Conservation (phyloP, 192 early-diverging fungal species). For the Fimicolochytrium jonesii region DNA sequence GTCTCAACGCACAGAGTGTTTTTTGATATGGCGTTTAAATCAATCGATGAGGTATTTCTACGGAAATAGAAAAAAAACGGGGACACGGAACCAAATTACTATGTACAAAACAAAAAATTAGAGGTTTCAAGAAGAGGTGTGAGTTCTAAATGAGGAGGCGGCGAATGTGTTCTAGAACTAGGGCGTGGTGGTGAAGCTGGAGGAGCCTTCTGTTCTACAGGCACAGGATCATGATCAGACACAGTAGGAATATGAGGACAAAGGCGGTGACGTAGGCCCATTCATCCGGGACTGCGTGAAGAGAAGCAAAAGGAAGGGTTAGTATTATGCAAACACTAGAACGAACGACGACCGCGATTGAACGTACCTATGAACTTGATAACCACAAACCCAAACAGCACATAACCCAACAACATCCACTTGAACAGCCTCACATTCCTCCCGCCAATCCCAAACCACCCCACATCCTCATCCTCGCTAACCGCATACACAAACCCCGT, state of each 20-base stretch:
- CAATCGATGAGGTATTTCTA: no score
- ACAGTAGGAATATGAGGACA: slow-evolving; percentile 38
- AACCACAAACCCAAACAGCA: slow-evolving; percentile 25
- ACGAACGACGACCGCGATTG: not conserved
- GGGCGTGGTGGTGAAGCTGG: no score
- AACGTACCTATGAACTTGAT: slow-evolving; percentile 40
- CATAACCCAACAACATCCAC: slow-evolving; percentile 34
- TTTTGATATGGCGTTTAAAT: no score
- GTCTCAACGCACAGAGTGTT: no score
- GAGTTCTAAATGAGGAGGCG: no score
- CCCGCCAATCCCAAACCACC: slow-evolving; percentile 11
- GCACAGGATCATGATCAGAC: slow-evolving; percentile 32
- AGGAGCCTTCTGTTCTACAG: slow-evolving; percentile 14
- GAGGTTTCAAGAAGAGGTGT: no score
- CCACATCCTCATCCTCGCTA: slow-evolving; percentile 19
- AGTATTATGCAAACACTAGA: not conserved
- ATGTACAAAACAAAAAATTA: no score
- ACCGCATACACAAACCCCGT: slow-evolving; percentile 35
- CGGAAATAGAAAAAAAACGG: no score
- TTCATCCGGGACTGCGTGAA: slow-evolving; percentile 17
- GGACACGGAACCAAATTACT: no score
- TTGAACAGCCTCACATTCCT: slow-evolving; percentile 13
- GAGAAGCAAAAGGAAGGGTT: not conserved
- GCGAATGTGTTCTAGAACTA: no score
- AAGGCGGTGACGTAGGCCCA: slow-evolving; percentile 33